Evolutionary conservation across 106 monocot genomes (phyloP), one percentile per base, ranked within the genome.

Genomic region (Triglochin maritima): DNA sequence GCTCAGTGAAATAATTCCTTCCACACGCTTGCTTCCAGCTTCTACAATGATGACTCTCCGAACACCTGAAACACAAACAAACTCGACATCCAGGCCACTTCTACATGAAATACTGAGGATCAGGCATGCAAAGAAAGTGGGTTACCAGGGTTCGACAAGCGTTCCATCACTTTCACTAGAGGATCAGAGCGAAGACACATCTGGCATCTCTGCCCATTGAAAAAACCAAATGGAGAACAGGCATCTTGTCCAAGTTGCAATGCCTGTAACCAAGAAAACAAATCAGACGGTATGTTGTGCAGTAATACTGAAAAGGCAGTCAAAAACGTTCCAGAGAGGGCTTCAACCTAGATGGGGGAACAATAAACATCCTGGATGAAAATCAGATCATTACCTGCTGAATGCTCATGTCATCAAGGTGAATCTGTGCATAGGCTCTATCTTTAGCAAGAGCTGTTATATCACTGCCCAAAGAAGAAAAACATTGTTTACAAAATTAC

Each of bases 381-480:
- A 12, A 55, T 6, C 55, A 10, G 55, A 55, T 3, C 3, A 9
- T 9, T 81, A 88, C 96, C 91, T 91, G 90, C 65, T 96, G 91
- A 71, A 96, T 66, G 55, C 62, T 76, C 68, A 69, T 76, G 4
- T 76, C 68, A 69, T 76, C 76, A 47, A 76, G 67, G 47, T 69
- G 69, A 49, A 62, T 62, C 62, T 69, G 68, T 61, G 76, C 76
- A 61, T 76, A 76, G 56, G 76, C 62, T 62, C 56, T 76, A 48
- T 76, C 76, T 77, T 91, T 96, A 52, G 96, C 96, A 68, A 96
- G 74, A 68, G 96, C 81, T 29, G 96, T 96, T 51, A 96, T 96
- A 76, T 96, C 96, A 86, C 96, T 96, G 78, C 54, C 53, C n/a
- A 78, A 50, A 51, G 45, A 60, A 44, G 44, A 17, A 72, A 72